Evolutionary conservation across 495 filamentous ascomycete species (phyloP).

Genomic region (Cetradonia linearis): DNA sequence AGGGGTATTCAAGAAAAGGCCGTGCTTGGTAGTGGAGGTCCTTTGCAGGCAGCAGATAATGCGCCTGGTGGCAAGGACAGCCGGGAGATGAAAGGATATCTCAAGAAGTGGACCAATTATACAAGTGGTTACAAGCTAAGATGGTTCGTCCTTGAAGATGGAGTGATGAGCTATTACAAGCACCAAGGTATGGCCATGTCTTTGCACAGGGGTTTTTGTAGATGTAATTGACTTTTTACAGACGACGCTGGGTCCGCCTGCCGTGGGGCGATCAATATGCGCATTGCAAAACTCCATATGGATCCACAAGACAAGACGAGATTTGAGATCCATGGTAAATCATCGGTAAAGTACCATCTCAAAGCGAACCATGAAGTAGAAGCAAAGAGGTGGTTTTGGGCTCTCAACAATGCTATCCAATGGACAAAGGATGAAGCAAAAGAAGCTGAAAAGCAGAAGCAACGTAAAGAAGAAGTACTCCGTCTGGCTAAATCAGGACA

Average conservation of each 20-base stretch:
- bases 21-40: conserved; percentile 65
- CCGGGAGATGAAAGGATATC: conserved; percentile 93
- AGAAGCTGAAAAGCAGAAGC: conserved; percentile 67
- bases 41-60: conserved; percentile 51
- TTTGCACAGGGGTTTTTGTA: neutral
- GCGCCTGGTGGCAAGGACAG: conserved; percentile 68
- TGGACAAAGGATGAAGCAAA: conserved; percentile 95
- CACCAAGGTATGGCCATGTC: conserved; percentile 57
- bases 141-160: conserved; percentile 97
- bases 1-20: conserved; percentile 94
- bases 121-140: conserved; percentile 89
- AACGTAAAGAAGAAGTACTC: conserved; percentile 62
- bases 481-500: conserved; percentile 57
- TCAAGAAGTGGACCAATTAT: conserved; percentile 99
- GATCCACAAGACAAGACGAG: conserved; percentile 92
- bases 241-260: conserved; percentile 89
- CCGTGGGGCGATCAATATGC: conserved; percentile 97
- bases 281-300: conserved; percentile 88
- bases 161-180: conserved; percentile 97
- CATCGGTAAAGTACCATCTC: conserved; percentile 95
- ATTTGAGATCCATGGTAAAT: conserved; percentile 95
- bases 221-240: conserved; percentile 23
- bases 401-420: conserved; percentile 95
- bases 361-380: conserved; percentile 95
- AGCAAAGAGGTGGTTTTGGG: conserved; percentile 94